Evolutionary conservation across 805 yeast genomes (phyloP), one percentile per base, ranked within the genome.

Genomic region (Myxozyma lipomycoides): DNA sequence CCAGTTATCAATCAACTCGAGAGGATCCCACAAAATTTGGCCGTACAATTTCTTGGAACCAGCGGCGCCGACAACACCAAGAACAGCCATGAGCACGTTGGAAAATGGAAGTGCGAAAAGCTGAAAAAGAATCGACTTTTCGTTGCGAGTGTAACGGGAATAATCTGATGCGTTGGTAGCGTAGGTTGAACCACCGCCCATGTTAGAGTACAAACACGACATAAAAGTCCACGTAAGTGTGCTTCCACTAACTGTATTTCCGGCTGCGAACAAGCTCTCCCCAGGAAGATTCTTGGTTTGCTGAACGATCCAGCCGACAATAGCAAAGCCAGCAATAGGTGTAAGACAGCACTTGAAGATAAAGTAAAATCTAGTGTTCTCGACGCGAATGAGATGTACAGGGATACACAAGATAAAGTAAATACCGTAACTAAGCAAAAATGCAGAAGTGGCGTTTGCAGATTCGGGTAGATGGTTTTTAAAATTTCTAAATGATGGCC

Each of bases 241-340:
- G 12, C 43, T 17, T 3, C 51, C 51, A n/a, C 17, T 21, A n/a
- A 43, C n/a, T 18, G 50, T 30, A 19, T 37, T 45, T 18, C 43
- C 48, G 15, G 36, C 35, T 3, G 22, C 26, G 23, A 45, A 45
- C 2, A 45, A 44, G 19, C 38, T 21, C 19, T 44, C 49, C 7
- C 46, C 50, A 12, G 45, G 45, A 32, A 44, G 46, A 5, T 23
- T 10, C 10, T 34, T 35, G 15, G 46, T 36, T 2, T 24, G 10
- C 1, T 79, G 70, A 4, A 72, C 67, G 56, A 81, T 78, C 96
- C 96, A 89, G 32, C 86, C 75, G 57, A 89, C 71, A 64, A 88
- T 87, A 0, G 82, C 86, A 56, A 89, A 72, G 38, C 95, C 95
- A 0, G 93, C 95, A 51, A 40, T 23, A 3, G 56, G 43, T 45